Base-by-base conservation (phyloP, 805 yeast species). In the Candida incommunis region DNA sequence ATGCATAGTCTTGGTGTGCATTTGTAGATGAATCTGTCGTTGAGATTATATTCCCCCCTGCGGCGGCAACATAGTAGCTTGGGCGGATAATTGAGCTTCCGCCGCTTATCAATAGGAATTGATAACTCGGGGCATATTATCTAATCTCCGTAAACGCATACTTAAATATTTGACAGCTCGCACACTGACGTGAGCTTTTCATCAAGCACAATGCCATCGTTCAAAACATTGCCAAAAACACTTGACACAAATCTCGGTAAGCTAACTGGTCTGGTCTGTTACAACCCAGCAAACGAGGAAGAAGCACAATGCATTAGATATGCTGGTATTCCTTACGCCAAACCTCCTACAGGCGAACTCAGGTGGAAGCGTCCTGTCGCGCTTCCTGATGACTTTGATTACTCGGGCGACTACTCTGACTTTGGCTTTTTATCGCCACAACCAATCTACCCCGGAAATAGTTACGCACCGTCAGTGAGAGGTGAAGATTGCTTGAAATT, bases 341-440 rank as follows among this genome's bases (percentile, higher is more conserved):
- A 54, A 41, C 62, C 68, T 18, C 58, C 59, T 3, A 49, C 49
- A 3, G 66, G 63, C 4, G 52, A 53, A 20, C 48, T 58, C 43
- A 51, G 71, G 26, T 68, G 63, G 56, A 51, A 51, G 43, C 54
- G 57, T 40, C 69, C 71, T 1, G 45, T 47, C 25, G 55, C 59
- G 5, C 46, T 68, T 5, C 64, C 70, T 1, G 51, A 53, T 1
- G 58, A 58, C 43, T 61, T 51, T 43, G 66, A 66, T 47, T 67
- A 66, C 48, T 52, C 67, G 2, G 71, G 70, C 1, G 64, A 64
- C 41, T 67, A 67, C 48, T 57, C 58, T 13, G 54, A 58, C 21
- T 54, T 62, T 41, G 63, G 66, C 3, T 48, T 60, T 16, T 53
- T 59, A 41, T 62, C 68, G 46, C 69, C 70, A 5, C 72, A 68